Base-by-base conservation (phyloP, 2,329 filamentous ascomycete species). In the Cladosporium sp. region DNA sequence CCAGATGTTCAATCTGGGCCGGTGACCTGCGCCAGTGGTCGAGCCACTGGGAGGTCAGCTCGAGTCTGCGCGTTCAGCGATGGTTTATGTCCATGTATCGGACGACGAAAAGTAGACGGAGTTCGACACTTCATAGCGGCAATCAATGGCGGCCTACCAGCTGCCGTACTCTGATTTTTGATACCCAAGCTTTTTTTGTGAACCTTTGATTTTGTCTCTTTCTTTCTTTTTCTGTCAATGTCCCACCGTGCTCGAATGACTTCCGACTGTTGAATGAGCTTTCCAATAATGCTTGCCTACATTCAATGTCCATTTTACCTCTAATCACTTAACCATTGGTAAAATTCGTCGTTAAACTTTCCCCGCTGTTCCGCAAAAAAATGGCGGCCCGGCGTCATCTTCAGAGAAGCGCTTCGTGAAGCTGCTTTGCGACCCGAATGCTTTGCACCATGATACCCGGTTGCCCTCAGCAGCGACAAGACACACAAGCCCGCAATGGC, bases 401-500 rank as follows among this genome's bases (percentile, higher is more conserved):
- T 42, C 22, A 19, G 28, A 51, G 37, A 28, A 28, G 39, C 15
- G 8, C 40, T 28, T 38, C 42, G 54, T 17, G 34, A 40, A 34
- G 30, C 37, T 30, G 43, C 47, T 42, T 58, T 51, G 37, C 55
- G 49, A 51, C 28, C 30, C 40, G 45, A 43, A 51, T 40, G 22
- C 45, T 58, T 50, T 62, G 38, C 55, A 61, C 51, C 59, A 67
- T 67, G 66, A 63, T 55, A 54, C 49, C 57, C 57, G 12, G 39
- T 43, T 30, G 51, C 30, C 15, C 40, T 47, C 40, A 30, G 15
- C 45, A 49, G 38, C 45, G 45, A 42, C 49, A 43, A 49, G 38
- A 38, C 45, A 58, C 12, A 42, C 11, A 11, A 19, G 39, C 45
- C 55, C 56, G 51, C 55, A 59, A 89, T 90, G 87, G 83, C 87